A percentile compares a stretch with the other conserved stretches of the same genome.
phyloP scores from a whole-genome alignment of 768 basidiomycete species.

The Tulasnella sp. region DNA sequence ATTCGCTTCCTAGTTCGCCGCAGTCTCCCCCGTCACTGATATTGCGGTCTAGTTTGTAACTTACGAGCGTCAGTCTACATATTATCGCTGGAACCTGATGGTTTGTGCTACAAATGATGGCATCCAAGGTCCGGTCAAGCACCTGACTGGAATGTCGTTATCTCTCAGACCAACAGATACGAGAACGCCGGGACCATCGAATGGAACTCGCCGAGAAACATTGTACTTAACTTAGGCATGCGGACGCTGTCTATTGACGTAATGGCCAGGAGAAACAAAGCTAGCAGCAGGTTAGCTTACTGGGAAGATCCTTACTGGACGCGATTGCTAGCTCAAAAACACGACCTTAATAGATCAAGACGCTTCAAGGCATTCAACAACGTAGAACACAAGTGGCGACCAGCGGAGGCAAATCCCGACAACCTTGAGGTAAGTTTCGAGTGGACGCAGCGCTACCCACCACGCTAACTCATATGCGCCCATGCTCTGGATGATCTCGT shows the following conservation, averaged over 20 bases:
- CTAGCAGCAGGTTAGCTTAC: conserved; percentile 36
- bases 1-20: not conserved
- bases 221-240: conserved; percentile 39
- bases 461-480: not conserved
- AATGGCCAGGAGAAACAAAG: conserved; percentile 39
- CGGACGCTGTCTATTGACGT: conserved; percentile 35
- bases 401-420: conserved; percentile 7
- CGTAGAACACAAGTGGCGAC: conserved; percentile 13
- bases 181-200: conserved; percentile 45
- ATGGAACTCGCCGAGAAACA: conserved; percentile 38
- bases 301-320: not conserved
- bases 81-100: conserved; percentile 2
- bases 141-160: too few relatives aligned
- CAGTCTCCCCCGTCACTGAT: not conserved
- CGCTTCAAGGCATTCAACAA: conserved; percentile 12
- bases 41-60: conserved; percentile 1
- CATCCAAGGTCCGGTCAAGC: not conserved
- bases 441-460: not conserved
- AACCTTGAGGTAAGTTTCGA: conserved; percentile 9
- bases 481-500: not conserved
- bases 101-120: not conserved
- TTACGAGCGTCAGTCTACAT: not conserved
- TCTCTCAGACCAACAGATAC: conserved; percentile 29
- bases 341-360: not conserved
- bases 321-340: not conserved